Conservation (phyloP, 495 filamentous ascomycete species). For the Filosporella fistucella region DNA sequence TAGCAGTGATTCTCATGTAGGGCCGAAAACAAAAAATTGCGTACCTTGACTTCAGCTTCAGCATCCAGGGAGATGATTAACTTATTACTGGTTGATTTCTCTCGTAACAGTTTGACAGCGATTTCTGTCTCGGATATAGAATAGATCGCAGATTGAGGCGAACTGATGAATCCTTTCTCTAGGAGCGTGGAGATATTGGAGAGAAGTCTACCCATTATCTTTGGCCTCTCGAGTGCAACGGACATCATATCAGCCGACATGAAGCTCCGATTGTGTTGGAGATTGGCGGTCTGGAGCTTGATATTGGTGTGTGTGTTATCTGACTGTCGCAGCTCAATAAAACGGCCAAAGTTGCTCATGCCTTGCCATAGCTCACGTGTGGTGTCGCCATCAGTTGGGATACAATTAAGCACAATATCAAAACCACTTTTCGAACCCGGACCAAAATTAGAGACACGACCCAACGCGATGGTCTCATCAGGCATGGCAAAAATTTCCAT, state of each 20-base stretch:
- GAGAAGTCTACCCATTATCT: conserved; percentile 32
- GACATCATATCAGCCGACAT: conserved; percentile 42
- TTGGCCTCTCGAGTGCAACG: conserved; percentile 34
- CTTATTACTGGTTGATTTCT: conserved; percentile 53
- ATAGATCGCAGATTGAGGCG: conserved; percentile 39
- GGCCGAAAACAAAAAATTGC: neutral
- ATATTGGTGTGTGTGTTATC: conserved; percentile 34
- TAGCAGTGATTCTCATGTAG: neutral
- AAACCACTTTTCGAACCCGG: conserved; percentile 45
- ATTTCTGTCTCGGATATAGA: conserved; percentile 46
- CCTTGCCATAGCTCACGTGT: conserved; percentile 40
- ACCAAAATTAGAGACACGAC: conserved; percentile 25
- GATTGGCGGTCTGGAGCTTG: conserved; percentile 25
- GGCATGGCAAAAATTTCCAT: conserved; percentile 42
- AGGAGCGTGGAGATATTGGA: conserved; percentile 36
- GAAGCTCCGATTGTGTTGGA: conserved; percentile 35
- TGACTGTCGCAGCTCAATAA: conserved; percentile 47
- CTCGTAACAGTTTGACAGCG: conserved; percentile 54
- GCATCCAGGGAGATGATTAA: conserved; percentile 41
- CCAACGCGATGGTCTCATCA: conserved; percentile 43
- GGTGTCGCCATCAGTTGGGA: conserved; percentile 38
- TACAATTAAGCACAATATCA: conserved; percentile 51
- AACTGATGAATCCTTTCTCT: conserved; percentile 32
- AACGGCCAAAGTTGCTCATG: conserved; percentile 44
- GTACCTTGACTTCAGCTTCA: conserved; percentile 34